Evolutionary conservation across 2,329 filamentous ascomycete species (phyloP), one percentile per base, ranked within the genome.

Genomic region (Fusarium tricinctum): DNA sequence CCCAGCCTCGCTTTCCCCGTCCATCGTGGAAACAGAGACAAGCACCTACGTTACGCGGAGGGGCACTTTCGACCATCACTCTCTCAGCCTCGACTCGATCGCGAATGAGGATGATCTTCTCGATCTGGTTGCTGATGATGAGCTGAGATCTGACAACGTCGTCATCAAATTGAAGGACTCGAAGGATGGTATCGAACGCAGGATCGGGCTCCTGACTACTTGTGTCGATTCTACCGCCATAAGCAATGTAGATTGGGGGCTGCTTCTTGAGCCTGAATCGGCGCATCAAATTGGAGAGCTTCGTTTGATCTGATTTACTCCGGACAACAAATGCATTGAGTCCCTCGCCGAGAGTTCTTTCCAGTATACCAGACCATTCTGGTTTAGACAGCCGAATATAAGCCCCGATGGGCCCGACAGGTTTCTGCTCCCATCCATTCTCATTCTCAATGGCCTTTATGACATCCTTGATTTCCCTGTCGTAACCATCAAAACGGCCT

Each of bases 291-390:
- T 77, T 77, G 17, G 83, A 85, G 5, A 99, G 82, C 8, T 88
- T 84, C n/a, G 84, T 84, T 76, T 93, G 89, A 75, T 99, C 96
- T 14, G 83, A 79, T 73, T 92, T 93, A 77, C 84, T 93, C 8
- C 88, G 90, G 42, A 97, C 94, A 50, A 97, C 87, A 74, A 98
- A 99, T 2, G 87, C 89, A 65, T 89, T 91, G 32, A 98, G 81
- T 1, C 81, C 83, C 5, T 78, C 79, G n/a, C 92, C 92, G 45
- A 97, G 85, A 2, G 87, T 87, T 66, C 86, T 91, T 76, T 99
- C 96, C 15, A 99, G 78, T 43, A 97, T 89, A 1, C 88, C 86
- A 2, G 91, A 91, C 96, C 96, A 99, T 71, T 92, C 85, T 1
- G 92, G 91, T 69, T 95, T 90, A 35, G 89, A 81, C 23, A 99